Conservation (phyloP, 495 filamentous ascomycete genomes). For the Penicillium macrosclerotiorum region DNA sequence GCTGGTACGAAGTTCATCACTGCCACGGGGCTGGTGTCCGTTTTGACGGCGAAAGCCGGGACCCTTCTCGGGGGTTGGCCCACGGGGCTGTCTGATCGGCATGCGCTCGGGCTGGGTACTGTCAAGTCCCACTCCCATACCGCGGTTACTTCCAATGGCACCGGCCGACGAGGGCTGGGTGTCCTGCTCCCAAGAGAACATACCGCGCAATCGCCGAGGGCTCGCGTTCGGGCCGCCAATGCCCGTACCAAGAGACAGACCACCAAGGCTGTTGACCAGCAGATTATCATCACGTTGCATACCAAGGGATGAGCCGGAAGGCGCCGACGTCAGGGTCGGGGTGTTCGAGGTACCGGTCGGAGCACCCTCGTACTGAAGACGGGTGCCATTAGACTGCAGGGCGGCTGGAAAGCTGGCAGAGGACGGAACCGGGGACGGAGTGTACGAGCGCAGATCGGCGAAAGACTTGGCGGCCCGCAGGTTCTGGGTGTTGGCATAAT, state of each 20-base stretch:
- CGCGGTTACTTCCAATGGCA: constrained; percentile 84
- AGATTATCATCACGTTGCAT: constrained; percentile 63
- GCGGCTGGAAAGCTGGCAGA: constrained; percentile 81
- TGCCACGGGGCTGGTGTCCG: constrained; percentile 77
- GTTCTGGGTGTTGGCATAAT: constrained; percentile 63
- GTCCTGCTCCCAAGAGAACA: constrained; percentile 65
- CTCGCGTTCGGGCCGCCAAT: constrained; percentile 58
- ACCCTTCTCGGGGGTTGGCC: constrained; percentile 73
- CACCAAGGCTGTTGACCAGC: constrained; percentile 65
- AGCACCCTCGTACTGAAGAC: constrained; percentile 61
- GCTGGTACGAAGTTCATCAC: constrained; percentile 67
- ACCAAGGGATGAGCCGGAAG: constrained; percentile 58
- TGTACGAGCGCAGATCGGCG: constrained; percentile 91
- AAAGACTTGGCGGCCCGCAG: constrained; percentile 96
- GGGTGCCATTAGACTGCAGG: constrained; percentile 61
- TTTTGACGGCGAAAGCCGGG: constrained; percentile 75
- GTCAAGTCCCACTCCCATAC: constrained; percentile 64
- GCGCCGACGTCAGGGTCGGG: constrained; percentile 73
- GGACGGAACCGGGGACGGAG: constrained; percentile 88
- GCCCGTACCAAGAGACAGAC: constrained; percentile 59
- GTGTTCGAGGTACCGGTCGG: constrained; percentile 64
- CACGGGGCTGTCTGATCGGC: constrained; percentile 79
- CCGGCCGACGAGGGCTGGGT: constrained; percentile 58
- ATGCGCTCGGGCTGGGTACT: constrained; percentile 62
- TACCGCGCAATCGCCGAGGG: constrained; percentile 60